Percentiles rank a stretch among this genome's conserved stretches.
phyloP scores from a whole-genome alignment of 202 grass and related monocot species.

The Schoenoplectus tabernaemontani region DNA sequence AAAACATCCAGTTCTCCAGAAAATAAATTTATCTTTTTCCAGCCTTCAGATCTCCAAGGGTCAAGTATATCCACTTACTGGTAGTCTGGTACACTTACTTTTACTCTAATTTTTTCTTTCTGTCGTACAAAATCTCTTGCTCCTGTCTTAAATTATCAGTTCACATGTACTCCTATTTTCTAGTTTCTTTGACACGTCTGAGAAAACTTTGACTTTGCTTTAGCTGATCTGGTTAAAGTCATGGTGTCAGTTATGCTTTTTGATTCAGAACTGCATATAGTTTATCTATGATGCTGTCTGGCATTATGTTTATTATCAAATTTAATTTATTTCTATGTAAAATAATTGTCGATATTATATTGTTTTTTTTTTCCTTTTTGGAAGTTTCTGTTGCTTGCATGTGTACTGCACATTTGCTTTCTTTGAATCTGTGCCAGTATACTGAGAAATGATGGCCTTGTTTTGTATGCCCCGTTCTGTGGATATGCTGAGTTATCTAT shows the following conservation, averaged over 20 bases:
- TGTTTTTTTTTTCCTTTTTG: not conserved
- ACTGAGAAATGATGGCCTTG: not conserved
- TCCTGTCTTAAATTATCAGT: not conserved
- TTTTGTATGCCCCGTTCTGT: not conserved
- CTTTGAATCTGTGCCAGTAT: not conserved
- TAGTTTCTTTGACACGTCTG: not conserved
- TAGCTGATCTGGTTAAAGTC: not conserved
- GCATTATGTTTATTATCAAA: too few species aligned
- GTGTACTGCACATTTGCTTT: not conserved
- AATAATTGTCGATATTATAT: not conserved
- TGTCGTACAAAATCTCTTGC: not conserved
- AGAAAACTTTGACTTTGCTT: not conserved
- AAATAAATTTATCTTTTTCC: not conserved
- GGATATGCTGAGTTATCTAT: not conserved
- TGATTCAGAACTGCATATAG: too few species aligned
- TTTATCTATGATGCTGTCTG: too few species aligned
- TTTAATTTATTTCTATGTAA: not conserved
- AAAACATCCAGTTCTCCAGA: not conserved
- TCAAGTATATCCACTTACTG: not conserved
- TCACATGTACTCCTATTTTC: not conserved
- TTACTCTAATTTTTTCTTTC: not conserved
- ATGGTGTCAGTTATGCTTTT: too few species aligned
- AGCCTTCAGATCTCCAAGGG: not conserved
- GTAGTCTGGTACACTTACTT: too few species aligned
- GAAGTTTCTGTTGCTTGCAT: not conserved